Base-by-base conservation (phyloP, 2,329 filamentous ascomycete genomes). In the Apiospora arundinis region DNA sequence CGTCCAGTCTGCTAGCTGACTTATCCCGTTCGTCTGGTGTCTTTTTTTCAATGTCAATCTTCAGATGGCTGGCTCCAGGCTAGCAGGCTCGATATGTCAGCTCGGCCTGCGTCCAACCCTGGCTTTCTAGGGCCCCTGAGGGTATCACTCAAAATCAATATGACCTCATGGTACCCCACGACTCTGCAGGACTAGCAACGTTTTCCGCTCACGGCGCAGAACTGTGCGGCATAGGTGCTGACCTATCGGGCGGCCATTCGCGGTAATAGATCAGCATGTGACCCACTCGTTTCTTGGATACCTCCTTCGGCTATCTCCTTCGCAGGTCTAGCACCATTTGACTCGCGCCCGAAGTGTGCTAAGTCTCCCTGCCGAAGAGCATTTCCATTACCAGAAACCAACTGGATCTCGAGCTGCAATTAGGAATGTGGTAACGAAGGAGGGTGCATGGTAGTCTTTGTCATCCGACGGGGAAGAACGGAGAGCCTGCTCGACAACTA, bases 221-320 rank as follows among this genome's bases (percentile, higher is more conserved):
- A 21, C 28, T 63, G 56, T 63, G 44, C 65, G 65, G 65, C 42
- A 67, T 67, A 44, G 14, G n/a, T 45, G 40, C 65, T 46, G 40
- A 37, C 65, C 65, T 67, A 67, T 67, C 40, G 44, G 65, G 12
- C 40, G 42, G n/a, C 65, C 28, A 28, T 45, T 44, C 44, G 28
- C 40, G 44, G 44, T 67, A 46, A 63, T 25, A 67, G 65, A 67
- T 67, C 65, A n/a, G 21, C 65, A 67, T 44, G 40, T 32, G 40
- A 46, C 40, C 65, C 65, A 67, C 65, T 46, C 40, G 25, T 18
- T 45, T 67, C 65, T 37, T 67, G 65, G 65, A 67, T 44, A 67
- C 65, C 23, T 25, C 44, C 65, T 67, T 67, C 65, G 65, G 65
- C 65, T 46, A 67, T 67, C 65, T 67, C 65, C 65, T 21, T 46